Evolutionary conservation across 2,329 filamentous ascomycete species (phyloP).

Genomic region (Pleoardoris graminearum): DNA sequence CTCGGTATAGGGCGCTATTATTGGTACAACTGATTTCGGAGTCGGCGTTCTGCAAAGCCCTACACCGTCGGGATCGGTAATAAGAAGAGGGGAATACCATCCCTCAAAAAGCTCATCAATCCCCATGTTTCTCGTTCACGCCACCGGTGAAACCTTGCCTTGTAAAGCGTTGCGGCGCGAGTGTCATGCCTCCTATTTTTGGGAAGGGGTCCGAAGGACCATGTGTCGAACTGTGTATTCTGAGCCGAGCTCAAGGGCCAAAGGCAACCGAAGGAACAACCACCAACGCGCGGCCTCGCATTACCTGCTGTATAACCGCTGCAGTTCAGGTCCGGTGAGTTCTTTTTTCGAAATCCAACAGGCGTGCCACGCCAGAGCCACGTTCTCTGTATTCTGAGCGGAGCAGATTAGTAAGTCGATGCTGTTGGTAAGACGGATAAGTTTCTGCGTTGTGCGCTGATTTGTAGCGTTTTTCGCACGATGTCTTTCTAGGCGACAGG

Average conservation of each 20-base stretch:
- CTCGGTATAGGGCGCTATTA: too few relatives aligned
- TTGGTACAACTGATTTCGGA: too few relatives aligned
- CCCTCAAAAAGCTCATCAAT: not conserved
- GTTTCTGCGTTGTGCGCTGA: not conserved
- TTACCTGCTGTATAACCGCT: not conserved
- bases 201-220: not conserved
- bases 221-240: not conserved
- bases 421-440: not conserved
- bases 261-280: not conserved
- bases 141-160: not conserved
- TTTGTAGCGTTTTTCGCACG: not conserved
- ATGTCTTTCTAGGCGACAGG: not conserved
- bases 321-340: not conserved
- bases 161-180: slow-evolving; percentile 5
- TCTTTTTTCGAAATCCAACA: not conserved
- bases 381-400: not conserved
- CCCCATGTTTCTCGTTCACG: not conserved
- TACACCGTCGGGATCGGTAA: not conserved
- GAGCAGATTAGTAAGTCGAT: not conserved
- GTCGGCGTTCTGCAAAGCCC: not conserved
- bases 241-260: slow-evolving; percentile 1
- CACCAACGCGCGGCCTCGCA: not conserved
- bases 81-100: not conserved
- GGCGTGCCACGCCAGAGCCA: not conserved
- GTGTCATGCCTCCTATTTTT: not conserved